Percentiles rank a stretch among this genome's conserved stretches.
These are phyloP conservation scores for Saccharum hybrid DNA, from an alignment of 202 grass and related monocot genomes.

Conservation along the genomic window DNA sequence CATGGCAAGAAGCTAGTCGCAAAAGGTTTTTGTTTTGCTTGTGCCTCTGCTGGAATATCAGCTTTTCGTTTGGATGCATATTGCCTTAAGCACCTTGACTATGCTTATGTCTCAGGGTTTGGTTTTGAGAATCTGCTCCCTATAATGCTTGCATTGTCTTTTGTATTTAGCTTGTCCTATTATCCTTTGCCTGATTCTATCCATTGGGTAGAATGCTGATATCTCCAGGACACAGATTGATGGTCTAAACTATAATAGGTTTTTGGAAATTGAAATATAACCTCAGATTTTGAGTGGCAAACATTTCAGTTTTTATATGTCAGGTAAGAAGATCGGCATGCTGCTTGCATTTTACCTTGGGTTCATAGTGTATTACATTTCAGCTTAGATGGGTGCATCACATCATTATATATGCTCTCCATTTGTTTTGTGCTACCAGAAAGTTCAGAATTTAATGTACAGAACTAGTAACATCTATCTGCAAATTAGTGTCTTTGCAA, in stretches of 20 bases:
- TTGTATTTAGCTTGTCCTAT: background rate
- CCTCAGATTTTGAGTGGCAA: no score
- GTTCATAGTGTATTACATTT: no score
- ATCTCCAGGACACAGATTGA: background rate
- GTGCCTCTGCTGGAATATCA: slow-evolving; percentile 1
- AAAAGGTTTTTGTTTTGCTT: background rate
- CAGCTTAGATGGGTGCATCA: background rate
- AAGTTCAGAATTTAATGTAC: background rate
- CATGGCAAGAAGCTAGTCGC: background rate
- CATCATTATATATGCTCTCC: slow-evolving; percentile 21
- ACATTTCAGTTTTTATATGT: background rate
- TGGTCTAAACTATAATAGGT: no score
- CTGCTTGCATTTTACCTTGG: background rate
- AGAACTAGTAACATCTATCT: slow-evolving; percentile 4
- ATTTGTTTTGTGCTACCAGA: background rate
- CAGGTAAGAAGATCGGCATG: slow-evolving; percentile 14
- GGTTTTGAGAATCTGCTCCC: background rate
- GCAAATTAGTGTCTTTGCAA: background rate
- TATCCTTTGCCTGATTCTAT: background rate
- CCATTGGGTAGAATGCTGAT: background rate
- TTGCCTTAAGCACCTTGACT: background rate
- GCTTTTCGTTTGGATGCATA: slow-evolving; percentile 5
- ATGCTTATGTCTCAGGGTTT: background rate
- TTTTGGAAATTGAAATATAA: no score
- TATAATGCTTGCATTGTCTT: slow-evolving; percentile 1